Percentiles rank a stretch among this genome's conserved stretches.
Evolutionary conservation across 2,329 filamentous ascomycete species (phyloP).

Genomic region (Ilyonectria destructans): DNA sequence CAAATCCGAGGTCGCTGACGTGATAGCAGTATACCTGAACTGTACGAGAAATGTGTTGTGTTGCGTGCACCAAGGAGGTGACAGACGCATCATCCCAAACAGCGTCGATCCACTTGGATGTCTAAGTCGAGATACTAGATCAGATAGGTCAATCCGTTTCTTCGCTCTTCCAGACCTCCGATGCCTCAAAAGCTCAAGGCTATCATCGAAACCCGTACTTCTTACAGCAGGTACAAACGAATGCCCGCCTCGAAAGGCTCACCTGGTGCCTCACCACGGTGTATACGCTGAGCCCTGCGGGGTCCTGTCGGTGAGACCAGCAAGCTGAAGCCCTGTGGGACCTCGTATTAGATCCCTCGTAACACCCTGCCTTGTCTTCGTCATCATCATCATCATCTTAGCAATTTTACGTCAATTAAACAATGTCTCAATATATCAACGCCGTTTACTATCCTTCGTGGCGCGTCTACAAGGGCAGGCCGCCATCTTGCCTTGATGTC

Average conservation of each 20-base stretch:
- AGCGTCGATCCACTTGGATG: conserved; percentile 60
- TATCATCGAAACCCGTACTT: background rate
- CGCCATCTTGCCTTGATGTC: conserved; percentile 72
- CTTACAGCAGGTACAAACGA: background rate
- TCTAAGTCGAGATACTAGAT: background rate
- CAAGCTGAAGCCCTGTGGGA: conserved; percentile 20
- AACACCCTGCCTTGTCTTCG: background rate
- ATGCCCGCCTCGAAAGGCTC: background rate
- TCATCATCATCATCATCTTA: background rate
- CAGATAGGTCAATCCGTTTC: background rate
- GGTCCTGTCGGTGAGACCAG: conserved; percentile 28
- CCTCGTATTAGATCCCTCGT: conserved; percentile 28
- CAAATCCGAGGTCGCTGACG: conserved; percentile 68
- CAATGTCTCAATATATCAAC: conserved; percentile 50
- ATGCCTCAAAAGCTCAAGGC: background rate
- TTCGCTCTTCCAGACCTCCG: background rate
- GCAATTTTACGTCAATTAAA: conserved; percentile 3
- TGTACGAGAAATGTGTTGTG: conserved; percentile 67
- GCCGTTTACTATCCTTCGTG: conserved; percentile 77
- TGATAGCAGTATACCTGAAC: conserved; percentile 72
- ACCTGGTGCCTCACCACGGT: conserved; percentile 20
- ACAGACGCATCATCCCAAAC: conserved; percentile 62
- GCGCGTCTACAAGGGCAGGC: conserved; percentile 73
- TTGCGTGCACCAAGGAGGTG: conserved; percentile 71
- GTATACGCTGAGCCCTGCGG: conserved; percentile 19